Conservation (phyloP, 805 yeast genomes). For the Saturnispora quitensis region DNA sequence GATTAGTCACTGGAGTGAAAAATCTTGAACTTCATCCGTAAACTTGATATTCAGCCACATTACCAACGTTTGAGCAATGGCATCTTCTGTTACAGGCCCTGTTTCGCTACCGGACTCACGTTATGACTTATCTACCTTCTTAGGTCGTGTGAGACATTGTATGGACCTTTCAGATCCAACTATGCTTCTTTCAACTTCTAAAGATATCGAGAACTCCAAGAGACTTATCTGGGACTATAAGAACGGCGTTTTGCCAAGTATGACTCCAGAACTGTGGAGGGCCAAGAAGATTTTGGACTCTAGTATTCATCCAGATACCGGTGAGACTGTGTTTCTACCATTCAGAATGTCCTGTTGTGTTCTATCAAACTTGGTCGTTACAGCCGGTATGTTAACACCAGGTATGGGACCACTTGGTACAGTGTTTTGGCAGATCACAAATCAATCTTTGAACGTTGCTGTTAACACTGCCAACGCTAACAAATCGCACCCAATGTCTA, state of each 20-base stretch:
- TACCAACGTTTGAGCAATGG: slow-evolving; percentile 40
- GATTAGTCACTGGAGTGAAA: background rate
- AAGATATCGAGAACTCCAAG: slow-evolving; percentile 57
- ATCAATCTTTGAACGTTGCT: slow-evolving; percentile 94
- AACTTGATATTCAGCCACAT: background rate
- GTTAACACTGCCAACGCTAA: slow-evolving; percentile 94
- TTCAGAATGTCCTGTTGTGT: slow-evolving; percentile 97
- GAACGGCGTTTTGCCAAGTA: slow-evolving; percentile 51
- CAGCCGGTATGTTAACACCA: slow-evolving; percentile 97
- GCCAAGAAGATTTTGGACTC: slow-evolving; percentile 86
- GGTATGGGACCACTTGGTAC: slow-evolving; percentile 85
- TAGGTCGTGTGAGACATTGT: slow-evolving; percentile 94
- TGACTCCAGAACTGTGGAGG: slow-evolving; percentile 81
- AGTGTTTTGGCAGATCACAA: slow-evolving; percentile 94
- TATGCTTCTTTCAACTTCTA: slow-evolving; percentile 66
- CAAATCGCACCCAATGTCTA: slow-evolving; percentile 84
- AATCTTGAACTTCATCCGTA: background rate
- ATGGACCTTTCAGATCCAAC: slow-evolving; percentile 89
- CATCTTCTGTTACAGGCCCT: slow-evolving; percentile 80
- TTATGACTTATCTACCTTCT: slow-evolving; percentile 72
- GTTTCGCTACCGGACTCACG: slow-evolving; percentile 70
- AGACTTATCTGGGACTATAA: slow-evolving; percentile 60
- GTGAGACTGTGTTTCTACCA: slow-evolving; percentile 85
- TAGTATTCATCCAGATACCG: slow-evolving; percentile 93
- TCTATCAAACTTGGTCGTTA: slow-evolving; percentile 84